Evolutionary conservation across 1,284 basidiomycete genomes (phyloP).

Genomic region (Ganoderma lucidum): DNA sequence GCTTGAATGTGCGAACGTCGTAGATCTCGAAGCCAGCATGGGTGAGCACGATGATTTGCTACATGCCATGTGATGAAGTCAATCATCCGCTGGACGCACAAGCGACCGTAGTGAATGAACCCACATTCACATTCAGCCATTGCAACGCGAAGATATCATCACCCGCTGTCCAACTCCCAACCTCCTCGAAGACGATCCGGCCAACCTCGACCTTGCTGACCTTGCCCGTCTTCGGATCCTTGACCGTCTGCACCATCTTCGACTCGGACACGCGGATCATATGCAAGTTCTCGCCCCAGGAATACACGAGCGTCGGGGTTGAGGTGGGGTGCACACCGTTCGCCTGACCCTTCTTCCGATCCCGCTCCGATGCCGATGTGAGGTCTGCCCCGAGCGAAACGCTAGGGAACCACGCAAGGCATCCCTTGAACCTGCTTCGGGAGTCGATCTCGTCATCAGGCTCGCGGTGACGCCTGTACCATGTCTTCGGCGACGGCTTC

Average conservation of each 20-base stretch:
- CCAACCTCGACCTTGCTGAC: conserved; percentile 65
- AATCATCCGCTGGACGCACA: conserved; percentile 11
- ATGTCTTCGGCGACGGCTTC: conserved; percentile 92
- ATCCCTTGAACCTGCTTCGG: conserved; percentile 62
- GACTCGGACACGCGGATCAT: conserved; percentile 74
- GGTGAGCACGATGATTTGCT: conserved; percentile 76
- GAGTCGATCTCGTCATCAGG: conserved; percentile 51
- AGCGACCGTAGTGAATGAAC: conserved; percentile 47
- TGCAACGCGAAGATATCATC: conserved; percentile 72
- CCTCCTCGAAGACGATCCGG: conserved; percentile 65
- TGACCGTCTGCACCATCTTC: conserved; percentile 57
- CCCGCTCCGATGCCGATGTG: conserved; percentile 34
- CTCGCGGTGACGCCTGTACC: conserved; percentile 84
- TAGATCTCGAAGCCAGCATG: conserved; percentile 70
- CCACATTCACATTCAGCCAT: conserved; percentile 80
- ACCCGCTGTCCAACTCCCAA: conserved; percentile 61
- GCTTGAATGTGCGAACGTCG: conserved; percentile 62
- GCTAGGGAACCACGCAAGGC: conserved; percentile 84
- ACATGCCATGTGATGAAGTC: conserved; percentile 26
- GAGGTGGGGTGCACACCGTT: conserved; percentile 28
- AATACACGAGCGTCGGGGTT: conserved; percentile 78
- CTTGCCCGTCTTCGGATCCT: conserved; percentile 68
- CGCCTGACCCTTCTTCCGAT: conserved; percentile 42
- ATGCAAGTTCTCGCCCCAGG: conserved; percentile 78
- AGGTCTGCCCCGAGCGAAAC: conserved; percentile 38